Base-by-base conservation (phyloP, 1,284 basidiomycete species). In the Schizophyllum commune region DNA sequence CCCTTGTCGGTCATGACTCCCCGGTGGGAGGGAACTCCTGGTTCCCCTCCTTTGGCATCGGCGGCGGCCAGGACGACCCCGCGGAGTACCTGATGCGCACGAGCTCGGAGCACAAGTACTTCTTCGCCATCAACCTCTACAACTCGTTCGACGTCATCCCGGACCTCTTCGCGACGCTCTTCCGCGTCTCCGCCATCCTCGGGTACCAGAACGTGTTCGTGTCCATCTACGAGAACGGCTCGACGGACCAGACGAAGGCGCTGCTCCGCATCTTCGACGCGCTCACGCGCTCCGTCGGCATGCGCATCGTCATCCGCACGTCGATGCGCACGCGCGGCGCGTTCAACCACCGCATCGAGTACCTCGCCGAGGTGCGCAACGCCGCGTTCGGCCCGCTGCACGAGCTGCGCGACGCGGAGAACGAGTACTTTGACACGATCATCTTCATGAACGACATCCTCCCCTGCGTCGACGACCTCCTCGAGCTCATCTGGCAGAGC, bases 341-440 rank as follows among this genome's bases (percentile, higher is more conserved):
- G n/a, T 97, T 98, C 80, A 94, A 95, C 74, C 95, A 98, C 73
- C 94, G 95, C 65, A 98, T 98, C 79, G 96, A 98, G 74, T 98
- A 98, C 76, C 88, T 98, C 60, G 95, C 95, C 32, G 95, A 98
- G 72, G 95, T 98, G 33, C 89, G 95, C 65, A 98, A 98, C 71
- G 88, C 92, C 34, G 95, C 96, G 32, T 91, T 98, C 73, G 92
- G 91, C 2, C 95, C 95, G 1, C 77, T 98, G 22, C 91, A 95
- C 75, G 95, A 98, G 72, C 81, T 96, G 54, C 83, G 95, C 56
- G 94, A 96, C 71, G 79, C 88, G 47, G 88, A 94, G 70, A 89
- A 88, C 71, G 94, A 97, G 74, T 87, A 92, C 65, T 98, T 97
- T 66, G 95, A 98, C 77, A 85, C 89, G 52, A 92, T 98, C 75